A percentile compares a stretch with the other conserved stretches of the same genome.
phyloP scores from a whole-genome alignment of 2,329 filamentous ascomycete genomes.

The Alternaria brassicae region DNA sequence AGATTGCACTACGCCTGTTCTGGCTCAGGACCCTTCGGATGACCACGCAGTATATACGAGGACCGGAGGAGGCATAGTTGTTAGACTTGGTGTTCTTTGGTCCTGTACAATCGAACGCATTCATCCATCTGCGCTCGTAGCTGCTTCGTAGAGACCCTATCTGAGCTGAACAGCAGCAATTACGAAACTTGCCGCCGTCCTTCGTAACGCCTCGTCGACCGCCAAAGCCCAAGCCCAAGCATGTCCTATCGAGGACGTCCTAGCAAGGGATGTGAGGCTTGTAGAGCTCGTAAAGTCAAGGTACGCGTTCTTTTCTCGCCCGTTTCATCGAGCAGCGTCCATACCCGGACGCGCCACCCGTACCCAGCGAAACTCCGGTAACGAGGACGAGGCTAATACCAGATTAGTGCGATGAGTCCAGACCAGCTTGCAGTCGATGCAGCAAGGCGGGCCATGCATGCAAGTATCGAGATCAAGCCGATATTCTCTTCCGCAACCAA shows the following conservation, averaged over 20 bases:
- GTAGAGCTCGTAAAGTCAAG: slow-evolving; percentile 46
- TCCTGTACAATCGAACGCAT: background rate
- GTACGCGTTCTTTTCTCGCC: slow-evolving; percentile 21
- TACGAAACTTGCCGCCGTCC: slow-evolving; percentile 2
- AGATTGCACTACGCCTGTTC: slow-evolving; percentile 6
- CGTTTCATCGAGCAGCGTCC: background rate
- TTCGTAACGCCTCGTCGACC: background rate
- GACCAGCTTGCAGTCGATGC: slow-evolving; percentile 42
- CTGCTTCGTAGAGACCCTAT: background rate
- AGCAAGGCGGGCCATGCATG: slow-evolving; percentile 37
- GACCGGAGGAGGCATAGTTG: slow-evolving; percentile 1
- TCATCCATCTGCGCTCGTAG: slow-evolving; percentile 5
- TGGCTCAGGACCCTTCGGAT: slow-evolving; percentile 3
- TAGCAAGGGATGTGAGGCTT: slow-evolving; percentile 47
- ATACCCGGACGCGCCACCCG: background rate
- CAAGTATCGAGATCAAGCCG: slow-evolving; percentile 43
- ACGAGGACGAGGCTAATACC: slow-evolving; percentile 5
- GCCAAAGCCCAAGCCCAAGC: slow-evolving; percentile 1
- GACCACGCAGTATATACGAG: slow-evolving; percentile 5
- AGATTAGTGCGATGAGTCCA: slow-evolving; percentile 43
- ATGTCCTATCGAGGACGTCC: slow-evolving; percentile 48
- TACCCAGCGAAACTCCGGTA: background rate
- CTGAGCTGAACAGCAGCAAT: background rate
- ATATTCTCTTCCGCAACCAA: slow-evolving; percentile 46
- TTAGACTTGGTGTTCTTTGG: background rate